Percentiles rank a stretch among this genome's conserved stretches.
Evolutionary conservation across 2,329 filamentous ascomycete genomes (phyloP).

Genomic region (Beauveria pseudobassiana): DNA sequence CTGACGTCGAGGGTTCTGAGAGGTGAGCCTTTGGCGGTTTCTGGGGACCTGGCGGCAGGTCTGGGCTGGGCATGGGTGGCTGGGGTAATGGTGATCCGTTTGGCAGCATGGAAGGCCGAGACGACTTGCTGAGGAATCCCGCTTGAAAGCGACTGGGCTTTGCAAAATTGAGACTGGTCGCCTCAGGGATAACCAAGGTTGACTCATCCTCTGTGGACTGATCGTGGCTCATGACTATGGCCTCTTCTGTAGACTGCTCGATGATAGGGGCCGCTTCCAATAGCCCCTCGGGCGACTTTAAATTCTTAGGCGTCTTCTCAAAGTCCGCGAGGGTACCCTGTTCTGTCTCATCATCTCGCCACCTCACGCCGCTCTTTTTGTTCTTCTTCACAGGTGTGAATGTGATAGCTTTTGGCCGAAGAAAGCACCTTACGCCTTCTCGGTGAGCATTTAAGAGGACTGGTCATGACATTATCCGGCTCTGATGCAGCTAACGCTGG

Average conservation of each 20-base stretch:
- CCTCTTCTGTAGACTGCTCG: conserved; percentile 11
- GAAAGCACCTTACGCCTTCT: conserved; percentile 62
- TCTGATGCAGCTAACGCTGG: conserved; percentile 31
- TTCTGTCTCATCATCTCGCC: conserved; percentile 83
- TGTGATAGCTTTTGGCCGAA: conserved; percentile 55
- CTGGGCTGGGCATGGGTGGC: conserved; percentile 48
- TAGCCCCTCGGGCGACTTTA: conserved; percentile 44
- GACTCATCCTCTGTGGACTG: conserved; percentile 43
- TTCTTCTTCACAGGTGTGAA: conserved; percentile 77
- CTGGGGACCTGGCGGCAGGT: conserved; percentile 41
- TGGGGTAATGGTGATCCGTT: conserved; percentile 56
- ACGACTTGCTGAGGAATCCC: conserved; percentile 65
- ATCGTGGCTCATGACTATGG: neutral
- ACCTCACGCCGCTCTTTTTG: conserved; percentile 69
- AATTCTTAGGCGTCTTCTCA: conserved; percentile 77
- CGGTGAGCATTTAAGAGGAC: conserved; percentile 70
- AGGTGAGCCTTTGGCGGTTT: conserved; percentile 29
- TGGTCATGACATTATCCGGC: conserved; percentile 24
- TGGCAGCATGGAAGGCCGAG: conserved; percentile 30
- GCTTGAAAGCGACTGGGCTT: conserved; percentile 78
- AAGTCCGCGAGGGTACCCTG: conserved; percentile 83
- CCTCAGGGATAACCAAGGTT: conserved; percentile 48
- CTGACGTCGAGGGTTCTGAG: conserved; percentile 43
- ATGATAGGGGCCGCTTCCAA: conserved; percentile 39
- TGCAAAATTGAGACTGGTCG: conserved; percentile 21